These are phyloP conservation scores for Linderniella brevidens DNA, from an alignment of 257 asterid genomes.

Conservation along the genomic window DNA sequence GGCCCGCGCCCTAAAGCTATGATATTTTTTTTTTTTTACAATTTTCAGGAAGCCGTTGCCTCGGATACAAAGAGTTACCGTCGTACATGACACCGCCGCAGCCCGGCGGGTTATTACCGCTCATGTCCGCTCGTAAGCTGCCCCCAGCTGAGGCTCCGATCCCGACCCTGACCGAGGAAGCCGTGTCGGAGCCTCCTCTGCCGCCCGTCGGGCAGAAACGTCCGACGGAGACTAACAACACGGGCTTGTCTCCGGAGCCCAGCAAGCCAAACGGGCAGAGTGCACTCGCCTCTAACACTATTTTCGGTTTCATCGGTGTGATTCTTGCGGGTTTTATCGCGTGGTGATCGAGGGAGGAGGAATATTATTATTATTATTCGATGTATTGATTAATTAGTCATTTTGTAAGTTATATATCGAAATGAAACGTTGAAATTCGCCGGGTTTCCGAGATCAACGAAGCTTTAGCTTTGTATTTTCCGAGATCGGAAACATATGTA, in stretches of 20 bases:
- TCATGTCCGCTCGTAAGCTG: slow-evolving; percentile 10
- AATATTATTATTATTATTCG: no score
- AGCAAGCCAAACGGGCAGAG: slow-evolving; percentile 31
- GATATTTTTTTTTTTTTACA: slow-evolving; percentile 1
- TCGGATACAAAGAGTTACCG: slow-evolving; percentile 27
- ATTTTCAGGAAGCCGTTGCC: slow-evolving; percentile 59
- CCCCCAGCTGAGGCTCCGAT: slow-evolving; percentile 75
- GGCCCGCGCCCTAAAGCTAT: neutral
- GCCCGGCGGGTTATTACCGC: slow-evolving; percentile 38
- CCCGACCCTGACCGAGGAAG: slow-evolving; percentile 33
- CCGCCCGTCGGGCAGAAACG: slow-evolving; percentile 34
- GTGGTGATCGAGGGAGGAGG: no score
- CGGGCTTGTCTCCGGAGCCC: slow-evolving; percentile 23
- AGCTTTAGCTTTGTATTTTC: no score
- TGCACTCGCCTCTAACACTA: slow-evolving; percentile 22
- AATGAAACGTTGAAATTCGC: no score
- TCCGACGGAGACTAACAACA: slow-evolving; percentile 14
- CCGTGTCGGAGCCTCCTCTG: slow-evolving; percentile 56
- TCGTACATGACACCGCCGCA: slow-evolving; percentile 36
- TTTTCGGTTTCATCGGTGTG: slow-evolving; percentile 23
- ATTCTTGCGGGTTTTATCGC: slow-evolving; percentile 24
- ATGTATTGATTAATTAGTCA: no score
- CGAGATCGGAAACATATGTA: no score
- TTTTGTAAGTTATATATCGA: no score
- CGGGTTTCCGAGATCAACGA: no score